These are phyloP conservation scores for Cornus controversa DNA, from an alignment of 148 eudicot genomes.

Conservation along the genomic window DNA sequence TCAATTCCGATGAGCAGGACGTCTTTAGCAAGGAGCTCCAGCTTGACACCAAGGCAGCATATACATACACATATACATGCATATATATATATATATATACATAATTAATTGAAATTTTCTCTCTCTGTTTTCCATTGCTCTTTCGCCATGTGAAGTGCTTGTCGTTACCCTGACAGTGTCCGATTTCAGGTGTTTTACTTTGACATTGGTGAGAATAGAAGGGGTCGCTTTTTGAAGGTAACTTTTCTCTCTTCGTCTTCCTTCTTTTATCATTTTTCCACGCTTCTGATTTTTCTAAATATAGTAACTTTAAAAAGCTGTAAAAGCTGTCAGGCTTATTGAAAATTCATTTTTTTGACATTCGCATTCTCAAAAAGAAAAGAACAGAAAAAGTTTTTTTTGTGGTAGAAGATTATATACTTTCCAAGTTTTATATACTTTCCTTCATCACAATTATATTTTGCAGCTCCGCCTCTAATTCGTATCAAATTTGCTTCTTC, in stretches of 20 bases:
- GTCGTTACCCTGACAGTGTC: not conserved
- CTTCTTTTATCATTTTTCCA: no score
- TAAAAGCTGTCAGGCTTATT: not conserved
- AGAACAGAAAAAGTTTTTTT: no score
- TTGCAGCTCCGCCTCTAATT: not conserved
- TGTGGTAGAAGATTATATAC: not conserved
- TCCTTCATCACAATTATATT: no score
- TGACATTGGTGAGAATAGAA: conserved; percentile 87
- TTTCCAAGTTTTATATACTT: not conserved
- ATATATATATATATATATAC: no score
- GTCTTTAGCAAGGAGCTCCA: conserved; percentile 88
- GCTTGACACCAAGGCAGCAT: conserved; percentile 73
- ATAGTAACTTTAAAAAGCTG: not conserved
- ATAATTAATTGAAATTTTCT: not conserved
- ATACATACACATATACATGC: no score
- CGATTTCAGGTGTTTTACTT: conserved; percentile 81
- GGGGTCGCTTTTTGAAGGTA: conserved; percentile 96
- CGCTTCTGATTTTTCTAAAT: not conserved
- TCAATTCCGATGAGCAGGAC: conserved; percentile 73
- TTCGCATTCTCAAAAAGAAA: no score
- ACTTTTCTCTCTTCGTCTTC: conserved; percentile 1
- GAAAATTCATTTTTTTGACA: no score
- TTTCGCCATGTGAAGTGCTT: not conserved
- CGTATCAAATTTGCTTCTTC: not conserved
- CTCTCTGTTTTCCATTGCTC: not conserved